These are phyloP conservation scores for Naganishia randhawae DNA, from an alignment of 768 basidiomycete genomes.

Conservation along the genomic window DNA sequence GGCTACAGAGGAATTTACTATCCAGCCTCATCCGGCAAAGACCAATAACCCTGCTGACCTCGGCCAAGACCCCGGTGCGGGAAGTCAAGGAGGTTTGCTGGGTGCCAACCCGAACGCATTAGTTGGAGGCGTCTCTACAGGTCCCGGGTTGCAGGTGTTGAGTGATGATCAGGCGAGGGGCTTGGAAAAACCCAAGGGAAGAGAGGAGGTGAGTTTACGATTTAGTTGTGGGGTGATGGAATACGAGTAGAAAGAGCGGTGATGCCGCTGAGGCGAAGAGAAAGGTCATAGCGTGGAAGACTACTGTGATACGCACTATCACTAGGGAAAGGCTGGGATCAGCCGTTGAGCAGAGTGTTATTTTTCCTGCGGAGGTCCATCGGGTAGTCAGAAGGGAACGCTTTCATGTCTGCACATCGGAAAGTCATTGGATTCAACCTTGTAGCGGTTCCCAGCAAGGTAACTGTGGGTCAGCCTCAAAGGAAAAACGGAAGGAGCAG, in stretches of 20 bases:
- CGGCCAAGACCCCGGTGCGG: conserved; percentile 4
- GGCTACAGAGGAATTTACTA: conserved; percentile 36
- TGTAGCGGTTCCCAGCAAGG: too few species aligned
- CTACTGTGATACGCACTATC: too few species aligned
- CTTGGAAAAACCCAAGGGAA: conserved; percentile 47
- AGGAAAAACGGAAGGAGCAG: too few species aligned
- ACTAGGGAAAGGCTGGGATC: too few species aligned
- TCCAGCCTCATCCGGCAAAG: conserved; percentile 51
- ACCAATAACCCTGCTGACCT: conserved; percentile 50
- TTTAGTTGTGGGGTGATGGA: neutral
- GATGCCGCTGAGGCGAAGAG: neutral
- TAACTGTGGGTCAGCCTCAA: too few species aligned
- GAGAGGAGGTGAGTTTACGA: conserved; percentile 48
- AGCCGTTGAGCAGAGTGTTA: too few species aligned
- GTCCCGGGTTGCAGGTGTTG: conserved; percentile 45
- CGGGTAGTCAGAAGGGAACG: too few species aligned
- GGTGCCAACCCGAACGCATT: conserved; percentile 43
- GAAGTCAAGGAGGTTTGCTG: conserved; percentile 42
- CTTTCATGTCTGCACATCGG: too few species aligned
- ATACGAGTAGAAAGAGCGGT: neutral
- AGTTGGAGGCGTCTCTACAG: conserved; percentile 28
- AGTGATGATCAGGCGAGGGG: conserved; percentile 37
- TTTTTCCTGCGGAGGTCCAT: too few species aligned
- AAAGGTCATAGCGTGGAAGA: too few species aligned
- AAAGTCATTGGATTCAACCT: too few species aligned